Conservation (phyloP, 768 basidiomycete genomes). For the Dentipellis sp. region DNA sequence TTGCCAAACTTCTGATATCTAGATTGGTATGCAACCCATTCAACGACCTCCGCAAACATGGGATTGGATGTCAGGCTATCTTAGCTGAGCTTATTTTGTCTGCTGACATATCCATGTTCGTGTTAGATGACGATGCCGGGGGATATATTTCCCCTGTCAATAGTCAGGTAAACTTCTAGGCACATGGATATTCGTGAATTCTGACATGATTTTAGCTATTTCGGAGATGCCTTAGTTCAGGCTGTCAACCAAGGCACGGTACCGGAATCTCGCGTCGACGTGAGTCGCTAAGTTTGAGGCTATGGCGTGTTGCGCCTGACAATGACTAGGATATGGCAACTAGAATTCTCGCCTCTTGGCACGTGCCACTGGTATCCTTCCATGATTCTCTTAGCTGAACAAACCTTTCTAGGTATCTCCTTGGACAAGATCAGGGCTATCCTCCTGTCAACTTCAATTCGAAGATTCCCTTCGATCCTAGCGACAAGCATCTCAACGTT, state of each 20-base stretch:
- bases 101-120: background rate
- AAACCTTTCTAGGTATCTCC: conserved; percentile 26
- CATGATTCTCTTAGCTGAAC: conserved; percentile 14
- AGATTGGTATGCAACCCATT: conserved; percentile 12
- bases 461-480: conserved; percentile 12
- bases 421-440: conserved; percentile 47
- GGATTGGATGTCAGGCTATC: conserved; percentile 4
- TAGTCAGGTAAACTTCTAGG: background rate
- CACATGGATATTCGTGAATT: background rate
- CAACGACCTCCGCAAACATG: conserved; percentile 1
- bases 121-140: conserved; percentile 13
- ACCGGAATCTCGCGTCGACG: conserved; percentile 9
- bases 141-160: background rate
- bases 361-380: conserved; percentile 5
- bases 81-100: background rate
- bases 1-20: background rate
- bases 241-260: conserved; percentile 8
- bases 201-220: conserved; percentile 1
- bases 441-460: conserved; percentile 50
- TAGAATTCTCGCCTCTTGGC: conserved; percentile 59
- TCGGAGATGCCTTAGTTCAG: conserved; percentile 5
- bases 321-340: conserved; percentile 48
- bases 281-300: background rate
- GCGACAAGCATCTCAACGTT: conserved; percentile 29
- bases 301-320: background rate